A percentile compares a stretch with the other conserved stretches of the same genome.
Conservation (phyloP, 257 asterid species). For the Solanum chiquidenum region DNA sequence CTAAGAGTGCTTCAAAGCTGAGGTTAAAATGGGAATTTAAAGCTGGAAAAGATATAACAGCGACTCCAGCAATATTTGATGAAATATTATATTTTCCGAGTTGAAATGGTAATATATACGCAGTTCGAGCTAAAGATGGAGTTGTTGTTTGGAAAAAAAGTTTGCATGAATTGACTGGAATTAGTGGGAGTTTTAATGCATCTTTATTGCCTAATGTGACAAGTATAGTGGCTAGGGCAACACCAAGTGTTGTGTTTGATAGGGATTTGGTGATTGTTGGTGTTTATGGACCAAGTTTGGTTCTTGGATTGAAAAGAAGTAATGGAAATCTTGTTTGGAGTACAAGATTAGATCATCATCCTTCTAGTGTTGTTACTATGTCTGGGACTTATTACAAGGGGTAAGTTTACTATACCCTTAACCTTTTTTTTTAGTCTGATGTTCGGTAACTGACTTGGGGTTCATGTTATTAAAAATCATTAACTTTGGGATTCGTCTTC, state of each 20-base stretch:
- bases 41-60: slow-evolving; percentile 24
- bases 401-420: background rate
- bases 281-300: slow-evolving; percentile 38
- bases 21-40: slow-evolving; percentile 38
- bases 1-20: slow-evolving; percentile 19
- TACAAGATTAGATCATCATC: slow-evolving; percentile 31
- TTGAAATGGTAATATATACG: slow-evolving; percentile 41
- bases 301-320: slow-evolving; percentile 23
- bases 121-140: slow-evolving; percentile 32
- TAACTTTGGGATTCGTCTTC: too few species aligned
- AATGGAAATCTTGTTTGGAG: slow-evolving; percentile 44
- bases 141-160: slow-evolving; percentile 31
- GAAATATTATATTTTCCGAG: slow-evolving; percentile 36
- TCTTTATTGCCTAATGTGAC: slow-evolving; percentile 3
- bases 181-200: slow-evolving; percentile 2
- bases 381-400: slow-evolving; percentile 41
- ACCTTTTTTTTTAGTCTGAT: too few species aligned
- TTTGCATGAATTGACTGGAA: slow-evolving; percentile 22
- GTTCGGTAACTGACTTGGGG: too few species aligned
- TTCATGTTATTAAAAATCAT: too few species aligned
- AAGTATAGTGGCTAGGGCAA: slow-evolving; percentile 17
- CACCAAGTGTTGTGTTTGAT: slow-evolving; percentile 27
- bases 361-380: slow-evolving; percentile 38
- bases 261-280: slow-evolving; percentile 29
- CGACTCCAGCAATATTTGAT: slow-evolving; percentile 27